phyloP scores from a whole-genome alignment of 441 rosid species.

The Populus trichocarpa region DNA sequence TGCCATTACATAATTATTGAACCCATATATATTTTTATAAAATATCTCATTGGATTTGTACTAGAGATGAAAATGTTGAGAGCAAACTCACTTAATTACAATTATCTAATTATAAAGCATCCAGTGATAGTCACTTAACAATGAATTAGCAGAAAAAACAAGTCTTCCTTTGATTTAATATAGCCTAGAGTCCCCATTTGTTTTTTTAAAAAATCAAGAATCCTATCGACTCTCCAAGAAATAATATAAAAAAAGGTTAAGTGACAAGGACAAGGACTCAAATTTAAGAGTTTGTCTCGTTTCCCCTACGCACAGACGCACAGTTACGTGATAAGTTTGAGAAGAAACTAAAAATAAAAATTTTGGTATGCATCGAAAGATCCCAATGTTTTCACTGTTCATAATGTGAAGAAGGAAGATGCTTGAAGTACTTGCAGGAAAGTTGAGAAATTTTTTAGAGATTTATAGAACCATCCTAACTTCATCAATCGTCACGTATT shows the following conservation, averaged over 20 bases:
- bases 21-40: no score
- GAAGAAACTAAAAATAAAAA: not conserved
- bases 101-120: no score
- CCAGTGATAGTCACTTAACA: no score
- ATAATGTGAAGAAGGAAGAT: not conserved
- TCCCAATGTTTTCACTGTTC: not conserved
- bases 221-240: not conserved
- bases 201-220: no score
- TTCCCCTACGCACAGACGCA: not conserved
- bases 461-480: not conserved
- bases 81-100: no score
- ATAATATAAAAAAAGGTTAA: not conserved
- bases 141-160: no score
- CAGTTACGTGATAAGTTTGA: not conserved
- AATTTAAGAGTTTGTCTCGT: not conserved
- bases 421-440: not conserved
- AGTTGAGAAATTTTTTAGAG: not conserved
- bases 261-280: not conserved
- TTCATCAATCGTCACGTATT: not conserved
- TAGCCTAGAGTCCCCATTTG: no score
- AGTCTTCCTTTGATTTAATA: no score
- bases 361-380: not conserved
- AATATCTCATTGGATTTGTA: no score
- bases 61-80: no score
- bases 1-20: no score